Evolutionary conservation across 176 grass and related monocot genomes (phyloP).

Genomic region (Pharus latifolius): DNA sequence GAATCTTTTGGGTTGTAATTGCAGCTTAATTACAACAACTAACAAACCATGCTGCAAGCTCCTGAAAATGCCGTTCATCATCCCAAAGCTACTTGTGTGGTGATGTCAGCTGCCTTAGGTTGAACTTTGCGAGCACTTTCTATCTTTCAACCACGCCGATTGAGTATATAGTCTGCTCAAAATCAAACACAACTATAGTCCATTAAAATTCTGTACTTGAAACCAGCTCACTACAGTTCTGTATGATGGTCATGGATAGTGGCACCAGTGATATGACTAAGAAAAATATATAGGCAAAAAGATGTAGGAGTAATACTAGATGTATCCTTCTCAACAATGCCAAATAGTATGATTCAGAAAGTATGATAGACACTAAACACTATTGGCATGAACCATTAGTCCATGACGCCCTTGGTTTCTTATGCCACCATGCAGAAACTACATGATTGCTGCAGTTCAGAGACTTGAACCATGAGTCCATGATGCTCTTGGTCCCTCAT

Average conservation of each 20-base stretch:
- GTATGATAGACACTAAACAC: neutral
- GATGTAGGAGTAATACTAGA: neutral
- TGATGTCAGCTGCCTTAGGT: constrained; percentile 78
- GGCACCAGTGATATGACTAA: no score
- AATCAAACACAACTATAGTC: constrained; percentile 1
- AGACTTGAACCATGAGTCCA: neutral
- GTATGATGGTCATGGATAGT: no score
- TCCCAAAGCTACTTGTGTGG: constrained; percentile 28
- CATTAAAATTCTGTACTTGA: neutral
- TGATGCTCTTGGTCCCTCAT: neutral
- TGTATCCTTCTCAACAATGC: neutral
- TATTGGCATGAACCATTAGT: neutral
- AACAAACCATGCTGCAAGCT: constrained; percentile 1
- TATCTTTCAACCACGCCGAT: constrained; percentile 80
- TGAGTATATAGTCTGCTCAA: constrained; percentile 73
- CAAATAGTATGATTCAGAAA: neutral
- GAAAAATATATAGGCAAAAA: no score
- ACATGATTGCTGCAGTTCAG: neutral
- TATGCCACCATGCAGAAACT: neutral
- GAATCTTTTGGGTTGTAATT: neutral
- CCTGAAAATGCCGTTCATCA: neutral
- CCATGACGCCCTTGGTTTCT: neutral
- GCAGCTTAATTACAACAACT: neutral
- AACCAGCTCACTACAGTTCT: neutral
- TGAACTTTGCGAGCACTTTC: constrained; percentile 86